These are phyloP conservation scores for Gamarada debralockiae DNA, from an alignment of 495 filamentous ascomycete genomes.

Conservation along the genomic window DNA sequence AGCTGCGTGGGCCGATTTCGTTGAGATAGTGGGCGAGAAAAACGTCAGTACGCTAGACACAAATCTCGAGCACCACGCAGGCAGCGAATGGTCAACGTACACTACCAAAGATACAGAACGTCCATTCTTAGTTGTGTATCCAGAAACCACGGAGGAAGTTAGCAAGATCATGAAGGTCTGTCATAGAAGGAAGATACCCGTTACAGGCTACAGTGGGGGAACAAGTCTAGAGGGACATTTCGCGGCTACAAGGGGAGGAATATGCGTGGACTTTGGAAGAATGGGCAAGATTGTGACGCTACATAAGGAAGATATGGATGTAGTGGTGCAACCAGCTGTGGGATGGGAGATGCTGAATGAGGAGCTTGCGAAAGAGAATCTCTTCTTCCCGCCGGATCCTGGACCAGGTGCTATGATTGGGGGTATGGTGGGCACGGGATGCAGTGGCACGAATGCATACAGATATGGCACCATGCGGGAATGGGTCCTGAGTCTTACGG, in stretches of 20 bases:
- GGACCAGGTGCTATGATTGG: slow-evolving; percentile 86
- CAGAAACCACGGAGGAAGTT: slow-evolving; percentile 65
- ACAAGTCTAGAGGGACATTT: slow-evolving; percentile 81
- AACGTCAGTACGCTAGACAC: slow-evolving; percentile 72
- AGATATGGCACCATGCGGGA: slow-evolving; percentile 96
- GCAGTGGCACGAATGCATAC: slow-evolving; percentile 90
- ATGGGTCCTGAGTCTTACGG: slow-evolving; percentile 87
- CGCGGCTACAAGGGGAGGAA: slow-evolving; percentile 67
- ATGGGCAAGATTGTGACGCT: slow-evolving; percentile 72
- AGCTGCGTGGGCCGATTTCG: slow-evolving; percentile 91
- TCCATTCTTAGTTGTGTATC: slow-evolving; percentile 64
- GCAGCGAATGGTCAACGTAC: slow-evolving; percentile 89
- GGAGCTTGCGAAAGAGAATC: slow-evolving; percentile 56
- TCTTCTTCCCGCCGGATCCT: slow-evolving; percentile 84
- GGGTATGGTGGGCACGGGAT: slow-evolving; percentile 94
- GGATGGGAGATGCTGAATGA: slow-evolving; percentile 80
- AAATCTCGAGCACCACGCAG: slow-evolving; percentile 69
- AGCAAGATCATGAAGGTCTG: slow-evolving; percentile 70
- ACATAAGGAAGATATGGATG: slow-evolving; percentile 73
- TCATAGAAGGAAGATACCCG: slow-evolving; percentile 64
- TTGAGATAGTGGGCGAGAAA: slow-evolving; percentile 74
- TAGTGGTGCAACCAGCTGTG: slow-evolving; percentile 76
- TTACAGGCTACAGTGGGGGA: slow-evolving; percentile 72
- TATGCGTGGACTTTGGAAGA: slow-evolving; percentile 70
- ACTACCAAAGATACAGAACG: slow-evolving; percentile 37